Evolutionary conservation across 2,329 filamentous ascomycete genomes (phyloP).

Genomic region (Raffaelea albimanens): DNA sequence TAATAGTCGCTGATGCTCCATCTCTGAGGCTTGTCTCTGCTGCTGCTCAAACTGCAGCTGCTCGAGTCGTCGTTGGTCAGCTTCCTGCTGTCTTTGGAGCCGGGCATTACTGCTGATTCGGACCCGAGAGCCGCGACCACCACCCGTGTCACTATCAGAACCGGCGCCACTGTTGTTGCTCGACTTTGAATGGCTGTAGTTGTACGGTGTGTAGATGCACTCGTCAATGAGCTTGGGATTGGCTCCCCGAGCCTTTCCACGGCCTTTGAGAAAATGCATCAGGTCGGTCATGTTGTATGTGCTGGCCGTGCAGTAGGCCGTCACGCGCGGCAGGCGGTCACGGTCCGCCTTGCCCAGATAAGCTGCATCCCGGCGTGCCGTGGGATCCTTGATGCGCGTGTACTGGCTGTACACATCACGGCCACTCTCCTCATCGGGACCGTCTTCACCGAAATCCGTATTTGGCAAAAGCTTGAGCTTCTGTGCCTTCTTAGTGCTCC

Average conservation of each 20-base stretch:
- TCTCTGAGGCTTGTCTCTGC: too few species aligned
- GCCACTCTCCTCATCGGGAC: slow-evolving; percentile 77
- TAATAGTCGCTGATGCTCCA: slow-evolving; percentile 21
- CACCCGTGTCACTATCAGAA: not conserved
- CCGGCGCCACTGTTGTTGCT: slow-evolving; percentile 21
- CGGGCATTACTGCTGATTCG: not conserved
- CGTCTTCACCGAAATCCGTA: slow-evolving; percentile 71
- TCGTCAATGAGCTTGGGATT: slow-evolving; percentile 93
- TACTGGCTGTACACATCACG: slow-evolving; percentile 97
- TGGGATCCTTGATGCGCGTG: slow-evolving; percentile 94
- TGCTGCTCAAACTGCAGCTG: slow-evolving; percentile 16
- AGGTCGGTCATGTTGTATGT: slow-evolving; percentile 84
- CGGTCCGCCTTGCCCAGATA: slow-evolving; percentile 88
- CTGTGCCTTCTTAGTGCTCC: slow-evolving; percentile 90
- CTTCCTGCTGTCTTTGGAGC: slow-evolving; percentile 12
- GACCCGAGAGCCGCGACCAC: slow-evolving; percentile 6
- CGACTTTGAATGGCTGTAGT: slow-evolving; percentile 39
- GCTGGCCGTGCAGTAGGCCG: slow-evolving; percentile 91
- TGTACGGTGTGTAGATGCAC: slow-evolving; percentile 93
- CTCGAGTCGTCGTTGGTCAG: too few species aligned
- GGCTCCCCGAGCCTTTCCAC: slow-evolving; percentile 65
- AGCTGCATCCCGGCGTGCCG: slow-evolving; percentile 82
- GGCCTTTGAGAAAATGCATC: slow-evolving; percentile 83
- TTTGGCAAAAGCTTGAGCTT: slow-evolving; percentile 96
- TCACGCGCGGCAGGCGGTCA: slow-evolving; percentile 77